phyloP scores from a whole-genome alignment of 2,329 filamentous ascomycete genomes.

The Leptographium radiaticola region DNA sequence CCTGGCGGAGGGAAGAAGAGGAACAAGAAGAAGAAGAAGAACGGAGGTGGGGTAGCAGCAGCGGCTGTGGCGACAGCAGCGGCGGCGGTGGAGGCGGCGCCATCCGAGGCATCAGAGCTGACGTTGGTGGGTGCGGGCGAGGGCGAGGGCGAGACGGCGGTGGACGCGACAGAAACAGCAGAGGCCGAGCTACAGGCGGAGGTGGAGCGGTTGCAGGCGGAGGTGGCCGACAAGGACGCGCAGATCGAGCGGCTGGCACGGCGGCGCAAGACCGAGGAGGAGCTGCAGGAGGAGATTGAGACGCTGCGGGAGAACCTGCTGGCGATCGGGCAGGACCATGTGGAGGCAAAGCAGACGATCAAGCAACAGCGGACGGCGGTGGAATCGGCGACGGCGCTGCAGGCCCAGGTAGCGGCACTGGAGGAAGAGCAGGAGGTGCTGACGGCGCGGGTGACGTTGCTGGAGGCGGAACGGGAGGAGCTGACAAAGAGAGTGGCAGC shows the following conservation, averaged over 20 bases:
- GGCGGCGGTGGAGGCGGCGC: conserved; percentile 21
- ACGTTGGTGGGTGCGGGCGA: conserved; percentile 13
- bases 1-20: conserved; percentile 52
- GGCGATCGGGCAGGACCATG: conserved; percentile 68
- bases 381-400: conserved; percentile 52
- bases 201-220: conserved; percentile 25
- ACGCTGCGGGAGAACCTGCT: conserved; percentile 68
- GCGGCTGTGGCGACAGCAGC: conserved; percentile 20
- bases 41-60: conserved; percentile 16
- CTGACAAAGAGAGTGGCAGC: conserved; percentile 34
- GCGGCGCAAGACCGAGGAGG: conserved; percentile 63
- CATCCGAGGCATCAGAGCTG: conserved; percentile 14
- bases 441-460: conserved; percentile 46
- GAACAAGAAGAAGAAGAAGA: conserved; percentile 74
- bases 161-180: conserved; percentile 1
- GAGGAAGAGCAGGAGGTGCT: conserved; percentile 54
- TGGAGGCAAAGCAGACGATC: conserved; percentile 66
- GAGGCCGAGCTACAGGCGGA: neutral
- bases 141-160: neutral
- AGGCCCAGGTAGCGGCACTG: conserved; percentile 42
- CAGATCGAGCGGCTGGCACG: conserved; percentile 59
- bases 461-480: conserved; percentile 56
- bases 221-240: conserved; percentile 49
- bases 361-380: conserved; percentile 45
- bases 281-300: conserved; percentile 75